These are phyloP conservation scores for Yamadazyma oceani DNA, from an alignment of 1,139 yeast species.

Conservation along the genomic window DNA sequence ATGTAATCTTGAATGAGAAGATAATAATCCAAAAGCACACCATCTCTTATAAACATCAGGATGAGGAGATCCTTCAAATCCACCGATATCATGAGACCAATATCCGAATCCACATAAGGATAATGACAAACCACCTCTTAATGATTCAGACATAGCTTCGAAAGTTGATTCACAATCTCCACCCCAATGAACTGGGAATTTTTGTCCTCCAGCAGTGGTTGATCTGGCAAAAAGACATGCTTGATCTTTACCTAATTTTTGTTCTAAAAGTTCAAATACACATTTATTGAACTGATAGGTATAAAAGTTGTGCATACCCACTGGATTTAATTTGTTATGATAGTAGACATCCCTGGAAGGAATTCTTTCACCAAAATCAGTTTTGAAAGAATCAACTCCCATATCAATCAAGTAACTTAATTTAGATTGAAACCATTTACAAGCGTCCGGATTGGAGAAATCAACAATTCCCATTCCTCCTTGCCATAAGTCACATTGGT, in stretches of 20 bases:
- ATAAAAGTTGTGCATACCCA: slow-evolving; percentile 36
- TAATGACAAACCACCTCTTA: slow-evolving; percentile 34
- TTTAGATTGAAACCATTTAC: slow-evolving; percentile 28
- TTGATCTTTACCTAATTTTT: slow-evolving; percentile 24
- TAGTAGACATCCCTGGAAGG: slow-evolving; percentile 28
- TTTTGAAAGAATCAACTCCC: slow-evolving; percentile 37
- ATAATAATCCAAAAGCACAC: slow-evolving; percentile 36
- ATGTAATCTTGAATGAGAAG: slow-evolving; percentile 36
- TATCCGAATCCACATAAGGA: slow-evolving; percentile 33
- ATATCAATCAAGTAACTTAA: slow-evolving; percentile 25
- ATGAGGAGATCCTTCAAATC: slow-evolving; percentile 36
- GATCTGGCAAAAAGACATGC: slow-evolving; percentile 37
- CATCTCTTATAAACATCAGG: slow-evolving; percentile 37
- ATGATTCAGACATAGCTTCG: slow-evolving; percentile 37
- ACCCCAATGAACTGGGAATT: slow-evolving; percentile 42
- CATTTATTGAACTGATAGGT: slow-evolving; percentile 31
- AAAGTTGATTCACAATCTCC: slow-evolving; percentile 38
- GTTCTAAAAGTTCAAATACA: slow-evolving; percentile 31
- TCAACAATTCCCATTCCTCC: slow-evolving; percentile 40
- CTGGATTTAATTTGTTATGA: slow-evolving; percentile 27
- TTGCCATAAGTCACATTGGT: slow-evolving; percentile 38
- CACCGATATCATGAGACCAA: slow-evolving; percentile 42
- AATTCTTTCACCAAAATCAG: slow-evolving; percentile 39
- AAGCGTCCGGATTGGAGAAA: slow-evolving; percentile 35
- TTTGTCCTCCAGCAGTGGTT: slow-evolving; percentile 35